Evolutionary conservation across 2,329 filamentous ascomycete genomes (phyloP), one percentile per base, ranked within the genome.

Genomic region (Fusarium chaquense): DNA sequence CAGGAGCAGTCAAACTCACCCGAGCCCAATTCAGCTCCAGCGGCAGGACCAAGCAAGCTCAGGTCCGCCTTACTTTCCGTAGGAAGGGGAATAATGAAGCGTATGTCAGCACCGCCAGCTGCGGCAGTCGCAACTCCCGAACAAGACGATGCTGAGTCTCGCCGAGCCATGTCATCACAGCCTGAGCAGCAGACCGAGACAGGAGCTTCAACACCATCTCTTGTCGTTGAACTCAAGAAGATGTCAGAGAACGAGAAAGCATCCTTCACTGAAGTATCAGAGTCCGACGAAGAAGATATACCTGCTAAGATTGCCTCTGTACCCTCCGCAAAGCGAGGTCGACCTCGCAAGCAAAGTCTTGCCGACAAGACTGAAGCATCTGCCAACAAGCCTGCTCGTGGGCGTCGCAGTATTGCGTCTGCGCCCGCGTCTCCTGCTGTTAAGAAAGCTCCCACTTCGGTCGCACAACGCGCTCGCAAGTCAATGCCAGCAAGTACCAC

Each of bases 401-500:
- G 43, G 10, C 64, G 58, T 22, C 72, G 67, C 62, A 69, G 54
- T 24, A 35, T 45, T 11, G 67, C 70, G 13, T 58, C 57, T 5
- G 63, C 60, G 1, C 69, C 67, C 12, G 49, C 26, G 12, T 70
- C 73, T 6, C 71, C 69, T 5, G 65, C 30, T 26, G 36, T 54
- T 6, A 68, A 47, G 20, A 59, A 68, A 16, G 55, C 53, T 33
- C 58, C 63, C 7, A 18, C 52, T 26, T 55, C 64, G 35, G 58
- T 67, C 6, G 45, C 50, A 11, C 70, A 64, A 22, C 67, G 44
- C 6, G 32, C 30, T 4, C 69, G 73, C 18, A 75, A 74, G 49
- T 75, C 73, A 16, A 74, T 75, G 71, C 73, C 70, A 10, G 73
- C 73, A 18, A 57, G 53, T 15, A 35, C 59, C 22, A 15, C 47